A percentile compares a stretch with the other conserved stretches of the same genome.
phyloP scores from a whole-genome alignment of 345 rosid species.

The Cochlearia excelsa region DNA sequence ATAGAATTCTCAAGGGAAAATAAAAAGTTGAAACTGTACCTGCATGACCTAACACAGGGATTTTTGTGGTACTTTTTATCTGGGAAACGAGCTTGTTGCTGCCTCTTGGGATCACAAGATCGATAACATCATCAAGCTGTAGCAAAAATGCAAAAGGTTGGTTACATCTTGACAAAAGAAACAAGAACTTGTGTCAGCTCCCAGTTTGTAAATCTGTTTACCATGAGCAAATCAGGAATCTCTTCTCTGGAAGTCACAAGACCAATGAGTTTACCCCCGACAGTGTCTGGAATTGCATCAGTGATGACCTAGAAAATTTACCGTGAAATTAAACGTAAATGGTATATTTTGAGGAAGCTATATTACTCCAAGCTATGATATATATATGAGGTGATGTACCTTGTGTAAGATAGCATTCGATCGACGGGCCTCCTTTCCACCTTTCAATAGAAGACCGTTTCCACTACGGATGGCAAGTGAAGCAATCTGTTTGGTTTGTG shows the following conservation, averaged over 20 bases:
- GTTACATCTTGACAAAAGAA: slow-evolving; percentile 17
- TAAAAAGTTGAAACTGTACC: slow-evolving; percentile 42
- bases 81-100: slow-evolving; percentile 91
- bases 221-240: slow-evolving; percentile 96
- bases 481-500: slow-evolving; percentile 66
- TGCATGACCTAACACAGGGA: slow-evolving; percentile 96
- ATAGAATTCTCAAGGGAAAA: not conserved
- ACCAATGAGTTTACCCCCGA: slow-evolving; percentile 81
- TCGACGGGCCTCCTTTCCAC: slow-evolving; percentile 91
- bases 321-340: not conserved
- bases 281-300: slow-evolving; percentile 75
- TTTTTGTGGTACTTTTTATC: slow-evolving; percentile 85
- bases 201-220: slow-evolving; percentile 33
- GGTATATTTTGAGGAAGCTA: slow-evolving; percentile 14
- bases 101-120: slow-evolving; percentile 99
- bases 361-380: slow-evolving; percentile 9
- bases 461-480: slow-evolving; percentile 95
- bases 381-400: slow-evolving; percentile 42
- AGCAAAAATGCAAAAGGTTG: slow-evolving; percentile 30
- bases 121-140: slow-evolving; percentile 98
- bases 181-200: slow-evolving; percentile 7
- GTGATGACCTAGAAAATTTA: slow-evolving; percentile 65
- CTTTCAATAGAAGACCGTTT: slow-evolving; percentile 89
- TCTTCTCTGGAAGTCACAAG: slow-evolving; percentile 94
- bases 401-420: slow-evolving; percentile 95